A percentile compares a stretch with the other conserved stretches of the same genome.
Evolutionary conservation across 2,329 filamentous ascomycete genomes (phyloP).

Genomic region (Laburnicola sp.): DNA sequence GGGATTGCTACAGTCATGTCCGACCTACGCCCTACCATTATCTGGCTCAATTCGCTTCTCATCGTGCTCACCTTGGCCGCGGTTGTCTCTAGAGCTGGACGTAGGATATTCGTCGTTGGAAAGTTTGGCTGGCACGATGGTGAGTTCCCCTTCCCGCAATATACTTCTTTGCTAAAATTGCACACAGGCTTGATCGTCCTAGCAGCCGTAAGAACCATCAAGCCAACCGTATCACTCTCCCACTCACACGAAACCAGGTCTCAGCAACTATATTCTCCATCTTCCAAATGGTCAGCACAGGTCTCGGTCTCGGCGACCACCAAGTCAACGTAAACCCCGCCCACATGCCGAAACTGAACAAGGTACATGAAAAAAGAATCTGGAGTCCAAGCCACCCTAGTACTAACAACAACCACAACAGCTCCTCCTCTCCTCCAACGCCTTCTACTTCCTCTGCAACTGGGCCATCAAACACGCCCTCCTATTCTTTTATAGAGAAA

Average conservation of each 20-base stretch:
- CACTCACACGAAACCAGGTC: slow-evolving; percentile 8
- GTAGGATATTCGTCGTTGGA: slow-evolving; percentile 26
- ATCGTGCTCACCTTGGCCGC: slow-evolving; percentile 29
- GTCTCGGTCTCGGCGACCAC: slow-evolving; percentile 26
- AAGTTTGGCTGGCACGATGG: slow-evolving; percentile 34
- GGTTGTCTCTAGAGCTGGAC: slow-evolving; percentile 26
- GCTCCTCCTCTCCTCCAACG: slow-evolving; percentile 28
- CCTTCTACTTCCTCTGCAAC: slow-evolving; percentile 47
- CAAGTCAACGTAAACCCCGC: slow-evolving; percentile 12
- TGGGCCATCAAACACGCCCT: slow-evolving; percentile 48
- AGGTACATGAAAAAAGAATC: slow-evolving; percentile 9
- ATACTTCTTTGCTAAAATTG: slow-evolving; percentile 9
- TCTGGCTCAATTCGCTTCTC: slow-evolving; percentile 31
- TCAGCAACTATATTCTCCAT: slow-evolving; percentile 29
- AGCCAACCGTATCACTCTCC: not conserved
- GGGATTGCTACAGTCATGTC: slow-evolving; percentile 8
- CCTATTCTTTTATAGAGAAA: slow-evolving; percentile 45
- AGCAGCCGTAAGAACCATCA: slow-evolving; percentile 19
- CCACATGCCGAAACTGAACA: slow-evolving; percentile 17
- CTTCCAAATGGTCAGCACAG: slow-evolving; percentile 29
- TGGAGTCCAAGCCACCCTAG: not conserved
- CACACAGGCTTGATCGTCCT: slow-evolving; percentile 25
- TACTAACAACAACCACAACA: slow-evolving; percentile 1
- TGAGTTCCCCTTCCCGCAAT: slow-evolving; percentile 8
- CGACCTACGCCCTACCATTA: slow-evolving; percentile 21